A percentile compares a stretch with the other conserved stretches of the same genome.
Evolutionary conservation across 73 alveolate species (phyloP).

Genomic region (Paramecium bursaria): DNA sequence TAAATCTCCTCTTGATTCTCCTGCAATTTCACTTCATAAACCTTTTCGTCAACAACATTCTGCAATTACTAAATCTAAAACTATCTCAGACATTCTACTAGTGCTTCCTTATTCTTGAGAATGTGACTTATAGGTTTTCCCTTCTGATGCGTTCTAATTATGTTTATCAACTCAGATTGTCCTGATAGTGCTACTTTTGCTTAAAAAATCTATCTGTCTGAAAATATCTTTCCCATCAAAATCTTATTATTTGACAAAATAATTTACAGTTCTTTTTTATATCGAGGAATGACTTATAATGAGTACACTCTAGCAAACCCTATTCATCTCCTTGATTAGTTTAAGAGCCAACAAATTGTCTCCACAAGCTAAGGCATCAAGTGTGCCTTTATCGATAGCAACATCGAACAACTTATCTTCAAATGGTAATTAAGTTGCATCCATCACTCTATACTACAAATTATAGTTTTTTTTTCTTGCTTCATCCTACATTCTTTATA

Average conservation of each 20-base stretch:
- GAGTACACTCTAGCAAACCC: slow-evolving; percentile 31
- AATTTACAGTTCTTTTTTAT: slow-evolving; percentile 12
- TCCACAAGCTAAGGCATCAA: slow-evolving; percentile 70
- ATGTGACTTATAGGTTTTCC: slow-evolving; percentile 42
- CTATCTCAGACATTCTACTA: slow-evolving; percentile 10
- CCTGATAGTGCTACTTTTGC: slow-evolving; percentile 42
- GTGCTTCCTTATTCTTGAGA: slow-evolving; percentile 29
- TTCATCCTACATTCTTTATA: slow-evolving; percentile 43
- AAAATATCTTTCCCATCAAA: not conserved
- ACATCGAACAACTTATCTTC: slow-evolving; percentile 60
- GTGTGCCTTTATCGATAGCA: slow-evolving; percentile 68
- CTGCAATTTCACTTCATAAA: not conserved
- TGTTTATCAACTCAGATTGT: slow-evolving; percentile 37
- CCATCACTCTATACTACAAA: slow-evolving; percentile 48
- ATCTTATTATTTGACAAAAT: not conserved
- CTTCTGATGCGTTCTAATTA: slow-evolving; percentile 28
- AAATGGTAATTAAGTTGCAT: slow-evolving; percentile 50
- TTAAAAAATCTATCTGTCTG: slow-evolving; percentile 1
- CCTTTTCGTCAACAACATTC: not conserved
- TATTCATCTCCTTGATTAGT: slow-evolving; percentile 57
- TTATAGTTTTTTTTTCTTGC: slow-evolving; percentile 24
- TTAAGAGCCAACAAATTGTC: not conserved
- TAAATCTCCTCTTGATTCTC: not conserved
- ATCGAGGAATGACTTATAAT: slow-evolving; percentile 37
- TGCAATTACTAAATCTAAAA: slow-evolving; percentile 2